Percentiles rank a stretch among this genome's conserved stretches.
Conservation (phyloP, 805 yeast species). For the Kodamaea kaohsiungensis region DNA sequence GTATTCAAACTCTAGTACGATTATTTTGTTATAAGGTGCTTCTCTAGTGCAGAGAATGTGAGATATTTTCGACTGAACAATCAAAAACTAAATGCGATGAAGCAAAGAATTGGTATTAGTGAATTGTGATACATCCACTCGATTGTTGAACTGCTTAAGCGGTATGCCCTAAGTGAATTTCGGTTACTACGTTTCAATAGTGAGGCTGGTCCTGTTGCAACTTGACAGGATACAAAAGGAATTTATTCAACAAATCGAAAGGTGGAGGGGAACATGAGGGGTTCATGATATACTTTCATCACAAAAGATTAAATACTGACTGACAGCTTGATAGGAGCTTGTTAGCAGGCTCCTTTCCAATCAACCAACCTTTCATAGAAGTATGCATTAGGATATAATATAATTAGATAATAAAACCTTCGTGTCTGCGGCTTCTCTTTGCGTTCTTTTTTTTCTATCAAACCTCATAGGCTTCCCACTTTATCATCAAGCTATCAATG, state of each 20-base stretch:
- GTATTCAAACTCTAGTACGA: too few relatives aligned
- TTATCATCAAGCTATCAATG: not conserved
- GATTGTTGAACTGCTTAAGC: not conserved
- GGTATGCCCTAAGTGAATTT: not conserved
- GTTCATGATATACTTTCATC: not conserved
- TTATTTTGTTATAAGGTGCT: not conserved
- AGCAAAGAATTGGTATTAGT: not conserved
- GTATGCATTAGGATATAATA: too few relatives aligned
- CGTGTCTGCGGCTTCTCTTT: not conserved
- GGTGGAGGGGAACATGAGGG: not conserved
- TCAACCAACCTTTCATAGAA: too few relatives aligned
- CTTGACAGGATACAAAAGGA: not conserved
- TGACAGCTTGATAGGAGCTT: not conserved
- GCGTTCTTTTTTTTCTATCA: not conserved
- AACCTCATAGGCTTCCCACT: not conserved
- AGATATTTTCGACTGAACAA: not conserved
- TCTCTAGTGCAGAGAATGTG: not conserved
- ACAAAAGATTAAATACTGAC: not conserved
- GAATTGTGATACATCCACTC: not conserved
- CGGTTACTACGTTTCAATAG: not conserved
- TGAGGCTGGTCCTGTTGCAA: not conserved
- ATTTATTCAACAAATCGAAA: not conserved
- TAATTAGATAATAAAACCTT: not conserved
- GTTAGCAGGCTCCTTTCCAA: too few relatives aligned
- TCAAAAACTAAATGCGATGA: not conserved